Evolutionary conservation across 345 rosid genomes (phyloP), one percentile per base, ranked within the genome.

Genomic region (Adansonia digitata): DNA sequence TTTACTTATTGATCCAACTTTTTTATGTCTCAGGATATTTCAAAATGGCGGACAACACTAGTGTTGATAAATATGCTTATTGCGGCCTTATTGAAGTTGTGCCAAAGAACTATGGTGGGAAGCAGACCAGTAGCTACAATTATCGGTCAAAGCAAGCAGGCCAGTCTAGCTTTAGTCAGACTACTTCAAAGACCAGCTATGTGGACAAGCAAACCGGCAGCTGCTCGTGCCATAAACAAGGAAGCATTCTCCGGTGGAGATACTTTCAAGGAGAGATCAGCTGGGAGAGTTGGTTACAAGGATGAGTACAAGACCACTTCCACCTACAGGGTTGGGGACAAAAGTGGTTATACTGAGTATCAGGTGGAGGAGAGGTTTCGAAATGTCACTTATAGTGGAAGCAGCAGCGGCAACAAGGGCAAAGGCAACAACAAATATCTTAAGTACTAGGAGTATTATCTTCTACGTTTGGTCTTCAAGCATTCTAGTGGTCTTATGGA

Each of bases 311-410:
- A 69, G 53, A 31, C 48, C 14, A 73, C 78, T 14, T 2, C 45
- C 17, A 74, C 75, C 49, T 45, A 69, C 27, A 70, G 24, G 78
- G 53, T 65, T 48, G 78, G 77, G 5, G 74, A 81, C 61, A 81
- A 71, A 18, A 13, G 57, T 1, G 76, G 79, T n/a, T 81, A 61
- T 27, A 9, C 42, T 20, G 79, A 81, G 65, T 69, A 74, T 35
- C 59, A 81, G 64, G 7, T 13, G 8, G 48, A 55, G 22, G 76
- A 77, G 49, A 77, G 52, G 73, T 31, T 13, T 43, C 73, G 76
- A 7, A 71, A 5, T 4, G 83, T 77, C 46, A 8, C 0, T 2
- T 63, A 31, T 63, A 13, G 46, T 17, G 43, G 68, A 7, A 35
- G 24, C 24, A 35, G 43, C 43, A 17, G 10, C 12, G 6, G 13